phyloP scores from a whole-genome alignment of 306 rosid species.

The Dalbergia cochinchinensis region DNA sequence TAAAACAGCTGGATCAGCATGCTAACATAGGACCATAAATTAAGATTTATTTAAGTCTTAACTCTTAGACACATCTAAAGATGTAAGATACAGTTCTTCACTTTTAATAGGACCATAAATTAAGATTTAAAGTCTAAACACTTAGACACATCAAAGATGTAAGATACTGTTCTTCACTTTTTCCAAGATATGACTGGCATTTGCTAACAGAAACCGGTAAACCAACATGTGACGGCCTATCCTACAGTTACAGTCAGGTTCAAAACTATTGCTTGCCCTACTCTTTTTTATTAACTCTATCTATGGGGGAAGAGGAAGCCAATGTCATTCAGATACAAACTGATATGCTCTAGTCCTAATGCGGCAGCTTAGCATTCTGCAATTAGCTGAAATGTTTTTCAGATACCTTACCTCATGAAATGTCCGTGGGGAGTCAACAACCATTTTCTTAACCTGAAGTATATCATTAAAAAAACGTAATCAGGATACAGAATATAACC shows the following conservation, averaged over 20 bases:
- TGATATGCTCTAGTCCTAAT: constrained; percentile 27
- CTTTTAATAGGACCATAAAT: constrained; percentile 23
- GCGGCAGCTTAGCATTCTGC: constrained; percentile 25
- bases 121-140: constrained; percentile 7
- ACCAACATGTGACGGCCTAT: constrained; percentile 9
- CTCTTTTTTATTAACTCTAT: constrained; percentile 22
- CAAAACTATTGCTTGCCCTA: constrained; percentile 24
- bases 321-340: constrained; percentile 31
- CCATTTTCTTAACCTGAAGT: constrained; percentile 87
- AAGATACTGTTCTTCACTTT: constrained; percentile 28
- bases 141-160: background rate
- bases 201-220: constrained; percentile 31
- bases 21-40: constrained; percentile 31
- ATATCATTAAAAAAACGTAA: constrained; percentile 40
- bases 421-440: constrained; percentile 93
- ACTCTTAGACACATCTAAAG: background rate
- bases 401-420: constrained; percentile 81
- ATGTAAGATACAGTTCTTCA: constrained; percentile 32
- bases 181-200: constrained; percentile 27
- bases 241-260: constrained; percentile 23
- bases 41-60: constrained; percentile 3
- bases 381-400: background rate
- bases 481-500: constrained; percentile 44
- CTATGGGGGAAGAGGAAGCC: background rate
- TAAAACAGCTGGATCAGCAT: constrained; percentile 38